phyloP scores from a whole-genome alignment of 2,329 filamentous ascomycete species.

The Colletotrichum acutatum region DNA sequence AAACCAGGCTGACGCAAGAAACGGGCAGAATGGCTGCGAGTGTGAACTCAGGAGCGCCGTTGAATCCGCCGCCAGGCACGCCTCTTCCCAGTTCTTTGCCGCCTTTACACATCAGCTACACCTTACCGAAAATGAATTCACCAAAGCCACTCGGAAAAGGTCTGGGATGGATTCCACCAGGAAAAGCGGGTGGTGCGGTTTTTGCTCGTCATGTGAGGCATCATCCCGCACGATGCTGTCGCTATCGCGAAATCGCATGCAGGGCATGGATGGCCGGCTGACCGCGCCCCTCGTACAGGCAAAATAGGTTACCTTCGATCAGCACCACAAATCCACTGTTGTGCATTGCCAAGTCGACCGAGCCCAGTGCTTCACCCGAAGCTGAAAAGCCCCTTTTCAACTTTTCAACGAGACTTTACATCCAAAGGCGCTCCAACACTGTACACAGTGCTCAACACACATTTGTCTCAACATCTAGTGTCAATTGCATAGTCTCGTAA shows the following conservation, averaged over 20 bases:
- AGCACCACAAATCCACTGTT: slow-evolving; percentile 17
- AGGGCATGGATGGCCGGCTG: slow-evolving; percentile 16
- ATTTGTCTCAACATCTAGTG: background rate
- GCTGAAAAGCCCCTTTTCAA: slow-evolving; percentile 20
- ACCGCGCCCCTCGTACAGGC: slow-evolving; percentile 15
- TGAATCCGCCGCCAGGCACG: slow-evolving; percentile 10
- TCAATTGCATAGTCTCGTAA: background rate
- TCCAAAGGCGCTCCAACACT: background rate
- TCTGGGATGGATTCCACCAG: slow-evolving; percentile 18
- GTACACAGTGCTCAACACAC: background rate
- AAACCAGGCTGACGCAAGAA: background rate
- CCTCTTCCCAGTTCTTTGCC: slow-evolving; percentile 8
- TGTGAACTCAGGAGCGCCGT: slow-evolving; percentile 7
- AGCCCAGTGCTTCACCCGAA: slow-evolving; percentile 5
- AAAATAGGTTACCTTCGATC: slow-evolving; percentile 17
- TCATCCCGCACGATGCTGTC: slow-evolving; percentile 26
- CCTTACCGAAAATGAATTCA: background rate
- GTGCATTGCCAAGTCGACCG: slow-evolving; percentile 26
- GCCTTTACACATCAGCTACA: background rate
- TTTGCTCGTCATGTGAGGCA: slow-evolving; percentile 35
- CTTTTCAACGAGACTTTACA: background rate
- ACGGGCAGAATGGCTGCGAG: background rate
- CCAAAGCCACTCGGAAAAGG: background rate
- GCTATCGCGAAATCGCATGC: slow-evolving; percentile 29
- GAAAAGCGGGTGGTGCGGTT: slow-evolving; percentile 33